phyloP scores from a whole-genome alignment of 2,329 filamentous ascomycete species.

The Hypoxylon sp. region DNA sequence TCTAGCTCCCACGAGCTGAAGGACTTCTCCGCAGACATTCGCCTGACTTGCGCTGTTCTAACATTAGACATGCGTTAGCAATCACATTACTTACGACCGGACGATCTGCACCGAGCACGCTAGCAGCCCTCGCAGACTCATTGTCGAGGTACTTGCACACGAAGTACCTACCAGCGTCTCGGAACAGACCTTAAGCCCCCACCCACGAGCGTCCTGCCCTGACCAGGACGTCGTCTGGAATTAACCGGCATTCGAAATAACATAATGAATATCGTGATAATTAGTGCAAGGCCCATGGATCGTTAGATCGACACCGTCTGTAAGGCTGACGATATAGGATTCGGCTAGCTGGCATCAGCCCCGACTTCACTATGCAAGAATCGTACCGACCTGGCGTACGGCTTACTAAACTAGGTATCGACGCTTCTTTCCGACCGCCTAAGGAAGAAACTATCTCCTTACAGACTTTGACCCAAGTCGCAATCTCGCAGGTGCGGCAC shows the following conservation, averaged over 20 bases:
- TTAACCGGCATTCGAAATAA: not conserved
- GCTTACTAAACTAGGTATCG: conserved; percentile 1
- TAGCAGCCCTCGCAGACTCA: not conserved
- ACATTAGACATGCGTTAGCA: not conserved
- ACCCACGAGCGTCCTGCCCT: not conserved
- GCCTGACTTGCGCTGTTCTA: not conserved
- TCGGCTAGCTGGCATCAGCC: not conserved
- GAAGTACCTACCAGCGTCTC: conserved; percentile 5
- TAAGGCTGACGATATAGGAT: conserved; percentile 14
- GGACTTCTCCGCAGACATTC: not conserved
- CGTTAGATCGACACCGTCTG: conserved; percentile 9
- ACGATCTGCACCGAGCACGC: not conserved
- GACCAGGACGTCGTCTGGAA: not conserved
- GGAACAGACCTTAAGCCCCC: not conserved
- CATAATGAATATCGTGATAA: not conserved
- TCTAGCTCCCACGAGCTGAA: not conserved
- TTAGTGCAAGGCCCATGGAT: conserved; percentile 6
- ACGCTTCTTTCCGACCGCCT: no score
- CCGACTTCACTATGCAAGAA: not conserved
- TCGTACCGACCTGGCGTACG: not conserved
- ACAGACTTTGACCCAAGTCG: conserved; percentile 1
- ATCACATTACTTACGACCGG: not conserved
- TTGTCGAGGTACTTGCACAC: conserved; percentile 7
- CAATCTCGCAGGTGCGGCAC: not conserved
- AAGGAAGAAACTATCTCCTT: not conserved